These are phyloP conservation scores for Aquilaria malaccensis DNA, from an alignment of 345 rosid genomes.

Conservation along the genomic window DNA sequence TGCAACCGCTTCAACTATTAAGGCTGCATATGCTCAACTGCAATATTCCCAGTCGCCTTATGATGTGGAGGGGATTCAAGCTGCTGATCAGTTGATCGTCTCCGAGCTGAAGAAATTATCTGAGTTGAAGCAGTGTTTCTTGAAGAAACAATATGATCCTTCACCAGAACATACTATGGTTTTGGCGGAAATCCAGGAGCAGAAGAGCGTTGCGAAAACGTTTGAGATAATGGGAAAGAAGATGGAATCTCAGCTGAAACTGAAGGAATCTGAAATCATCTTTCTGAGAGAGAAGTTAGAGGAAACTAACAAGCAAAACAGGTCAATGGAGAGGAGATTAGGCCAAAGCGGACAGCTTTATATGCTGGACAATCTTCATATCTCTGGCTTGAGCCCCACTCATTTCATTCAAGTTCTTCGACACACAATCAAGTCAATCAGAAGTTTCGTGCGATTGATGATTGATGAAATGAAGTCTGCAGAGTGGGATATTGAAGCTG, in stretches of 20 bases:
- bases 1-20: constrained; percentile 66
- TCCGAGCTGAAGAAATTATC: constrained; percentile 63
- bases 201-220: constrained; percentile 48
- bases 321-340: constrained; percentile 47
- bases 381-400: constrained; percentile 38
- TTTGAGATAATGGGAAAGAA: constrained; percentile 63
- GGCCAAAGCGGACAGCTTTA: constrained; percentile 58
- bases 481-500: constrained; percentile 64
- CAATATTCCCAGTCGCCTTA: constrained; percentile 85
- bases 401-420: constrained; percentile 50
- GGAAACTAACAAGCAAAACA: constrained; percentile 40
- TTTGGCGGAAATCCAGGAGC: constrained; percentile 74
- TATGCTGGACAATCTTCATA: constrained; percentile 42
- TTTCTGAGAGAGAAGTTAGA: constrained; percentile 57
- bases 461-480: constrained; percentile 59
- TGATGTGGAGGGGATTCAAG: constrained; percentile 63
- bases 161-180: constrained; percentile 45
- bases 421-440: constrained; percentile 52
- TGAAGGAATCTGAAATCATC: constrained; percentile 69
- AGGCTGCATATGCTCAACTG: constrained; percentile 72
- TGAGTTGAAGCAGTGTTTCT: constrained; percentile 66
- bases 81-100: constrained; percentile 54
- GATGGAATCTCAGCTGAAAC: constrained; percentile 60
- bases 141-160: constrained; percentile 66
- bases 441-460: constrained; percentile 60